Base-by-base conservation (phyloP, 2,329 filamentous ascomycete genomes). In the Diaporthe sp. region DNA sequence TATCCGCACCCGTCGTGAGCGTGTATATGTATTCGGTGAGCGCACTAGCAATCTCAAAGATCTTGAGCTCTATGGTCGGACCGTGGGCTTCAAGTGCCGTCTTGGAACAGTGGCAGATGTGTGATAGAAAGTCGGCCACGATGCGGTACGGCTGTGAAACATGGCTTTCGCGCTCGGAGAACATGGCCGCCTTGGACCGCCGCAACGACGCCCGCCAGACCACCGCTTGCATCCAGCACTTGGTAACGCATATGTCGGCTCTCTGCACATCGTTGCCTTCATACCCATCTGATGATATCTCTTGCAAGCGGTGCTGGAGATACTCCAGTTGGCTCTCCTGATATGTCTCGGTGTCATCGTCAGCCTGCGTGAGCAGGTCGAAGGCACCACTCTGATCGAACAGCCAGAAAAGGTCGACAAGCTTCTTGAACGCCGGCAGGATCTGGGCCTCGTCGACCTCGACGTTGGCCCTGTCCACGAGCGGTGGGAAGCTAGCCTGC, bases 151-250 rank as follows among this genome's bases (percentile, higher is more conserved):
- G 87, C 71, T 85, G 80, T 76, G 82, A 77, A 42, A 79, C 75
- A 55, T 82, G 76, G n/a, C 79, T 80, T 13, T 83, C 74, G 19
- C 77, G 72, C 25, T 76, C 68, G 17, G 25, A 25, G 25, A 49
- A 46, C 31, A 62, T 68, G 37, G 25, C 28, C 25, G 78, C 75
- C 28, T 72, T 73, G 62, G 79, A 78, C 31, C 77, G 77, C 44
- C 80, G 82, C 39, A 84, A 79, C 0, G 85, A 83, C 1, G 85
- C 82, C 22, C 86, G 83, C 87, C 87, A 89, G 19, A 88, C 76
- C 3, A 88, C 83, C 57, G 87, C 85, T 10, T 86, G 84, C 87
- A 89, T 88, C 87, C 87, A 89, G 61, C 88, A 86, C 1, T 86
- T 81, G 0, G 87, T 88, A 4, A 88, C 86, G 74, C 83, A 85